Conservation (phyloP, 2,329 filamentous ascomycete genomes). For the Canariomyces notabilis region DNA sequence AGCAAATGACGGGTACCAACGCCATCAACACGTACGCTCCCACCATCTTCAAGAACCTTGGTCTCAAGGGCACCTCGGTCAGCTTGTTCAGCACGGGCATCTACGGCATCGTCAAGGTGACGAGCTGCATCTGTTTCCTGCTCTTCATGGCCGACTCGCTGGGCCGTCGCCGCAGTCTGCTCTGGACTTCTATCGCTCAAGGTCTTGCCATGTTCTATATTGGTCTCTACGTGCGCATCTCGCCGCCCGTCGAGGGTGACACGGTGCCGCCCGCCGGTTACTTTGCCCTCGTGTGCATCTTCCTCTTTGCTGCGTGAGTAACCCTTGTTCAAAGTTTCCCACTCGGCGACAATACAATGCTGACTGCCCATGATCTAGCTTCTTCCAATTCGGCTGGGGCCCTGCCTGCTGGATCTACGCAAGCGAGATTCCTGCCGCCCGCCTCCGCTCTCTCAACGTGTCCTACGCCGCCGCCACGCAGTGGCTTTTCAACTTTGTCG, state of each 20-base stretch:
- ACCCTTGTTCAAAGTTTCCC: no score
- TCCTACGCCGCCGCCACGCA: conserved; percentile 60
- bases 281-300: conserved; percentile 60
- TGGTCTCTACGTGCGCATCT: conserved; percentile 57
- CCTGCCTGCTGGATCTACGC: conserved; percentile 56
- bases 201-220: conserved; percentile 61
- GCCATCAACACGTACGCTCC: conserved; percentile 34
- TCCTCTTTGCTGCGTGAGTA: conserved; percentile 49
- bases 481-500: conserved; percentile 67
- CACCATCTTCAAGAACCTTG: conserved; percentile 32
- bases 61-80: conserved; percentile 41
- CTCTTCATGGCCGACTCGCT: conserved; percentile 57
- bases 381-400: conserved; percentile 59
- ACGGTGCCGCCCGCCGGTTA: conserved; percentile 57
- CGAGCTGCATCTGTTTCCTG: conserved; percentile 53
- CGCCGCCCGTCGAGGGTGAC: conserved; percentile 44
- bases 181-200: conserved; percentile 59
- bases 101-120: conserved; percentile 59
- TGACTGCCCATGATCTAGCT: conserved; percentile 9
- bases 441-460: conserved; percentile 59
- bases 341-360: neutral
- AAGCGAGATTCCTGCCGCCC: conserved; percentile 57
- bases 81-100: conserved; percentile 58
- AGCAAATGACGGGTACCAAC: conserved; percentile 58
- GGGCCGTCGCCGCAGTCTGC: conserved; percentile 49